phyloP scores from a whole-genome alignment of 2,329 filamentous ascomycete genomes.

The Sarocladiaceae sp. region DNA sequence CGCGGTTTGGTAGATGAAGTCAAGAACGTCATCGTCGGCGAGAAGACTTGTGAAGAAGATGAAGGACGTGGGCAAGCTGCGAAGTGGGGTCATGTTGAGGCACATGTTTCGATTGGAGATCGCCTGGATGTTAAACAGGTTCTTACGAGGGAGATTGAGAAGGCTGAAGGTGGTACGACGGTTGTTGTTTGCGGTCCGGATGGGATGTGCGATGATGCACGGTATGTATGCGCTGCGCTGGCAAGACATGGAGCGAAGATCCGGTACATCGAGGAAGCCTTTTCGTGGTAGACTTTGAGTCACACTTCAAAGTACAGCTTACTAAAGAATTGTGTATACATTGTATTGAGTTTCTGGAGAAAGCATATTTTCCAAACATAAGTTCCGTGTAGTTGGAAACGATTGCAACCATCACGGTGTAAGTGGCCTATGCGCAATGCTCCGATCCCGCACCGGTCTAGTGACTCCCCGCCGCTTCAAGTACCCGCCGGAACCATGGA shows the following conservation, averaged over 20 bases:
- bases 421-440: background rate
- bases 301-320: background rate
- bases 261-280: slow-evolving; percentile 13
- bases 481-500: background rate
- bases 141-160: slow-evolving; percentile 10
- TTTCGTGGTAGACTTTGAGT: slow-evolving; percentile 1
- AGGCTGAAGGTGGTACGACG: slow-evolving; percentile 8
- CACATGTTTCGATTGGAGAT: slow-evolving; percentile 8
- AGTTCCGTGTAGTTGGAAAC: too few relatives aligned
- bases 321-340: too few relatives aligned
- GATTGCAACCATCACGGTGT: too few relatives aligned
- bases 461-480: background rate
- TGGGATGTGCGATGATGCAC: slow-evolving; percentile 15
- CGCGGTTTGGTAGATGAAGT: background rate
- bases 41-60: background rate
- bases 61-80: background rate
- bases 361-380: too few relatives aligned
- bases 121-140: slow-evolving; percentile 7
- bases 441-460: background rate
- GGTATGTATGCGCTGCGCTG: slow-evolving; percentile 12
- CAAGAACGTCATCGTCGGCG: background rate
- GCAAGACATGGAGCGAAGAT: slow-evolving; percentile 11
- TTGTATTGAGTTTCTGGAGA: too few relatives aligned
- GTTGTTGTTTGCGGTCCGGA: slow-evolving; percentile 14
- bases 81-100: slow-evolving; percentile 13